phyloP scores from a whole-genome alignment of 441 rosid species.

The Eutrema salsugineum region DNA sequence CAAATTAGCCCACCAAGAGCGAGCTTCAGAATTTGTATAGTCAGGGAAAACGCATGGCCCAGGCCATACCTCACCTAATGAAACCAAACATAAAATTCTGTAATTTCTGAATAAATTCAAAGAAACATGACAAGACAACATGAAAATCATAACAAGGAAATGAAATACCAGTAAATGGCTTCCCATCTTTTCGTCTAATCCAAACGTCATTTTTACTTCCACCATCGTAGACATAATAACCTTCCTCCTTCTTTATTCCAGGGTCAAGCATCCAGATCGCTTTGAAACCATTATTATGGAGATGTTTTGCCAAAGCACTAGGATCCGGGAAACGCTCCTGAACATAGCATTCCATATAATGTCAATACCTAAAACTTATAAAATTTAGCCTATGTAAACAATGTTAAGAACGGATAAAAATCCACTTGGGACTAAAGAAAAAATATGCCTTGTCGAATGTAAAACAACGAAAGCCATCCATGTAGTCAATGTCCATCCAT shows the following conservation, averaged over 20 bases:
- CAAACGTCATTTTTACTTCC: constrained; percentile 67
- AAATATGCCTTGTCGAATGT: constrained; percentile 80
- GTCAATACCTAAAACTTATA: constrained; percentile 4
- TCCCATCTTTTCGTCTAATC: constrained; percentile 69
- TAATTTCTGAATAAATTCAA: neutral
- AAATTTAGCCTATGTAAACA: neutral
- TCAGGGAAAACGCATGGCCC: constrained; percentile 97
- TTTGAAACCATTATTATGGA: constrained; percentile 71
- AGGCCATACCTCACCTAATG: constrained; percentile 94
- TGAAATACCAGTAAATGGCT: constrained; percentile 58
- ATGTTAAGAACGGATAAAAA: neutral
- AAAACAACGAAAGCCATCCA: constrained; percentile 99
- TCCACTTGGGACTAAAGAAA: neutral
- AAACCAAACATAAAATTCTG: constrained; percentile 12
- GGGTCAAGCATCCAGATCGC: constrained; percentile 99
- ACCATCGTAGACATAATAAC: constrained; percentile 66
- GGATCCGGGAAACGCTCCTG: constrained; percentile 81
- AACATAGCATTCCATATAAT: constrained; percentile 17
- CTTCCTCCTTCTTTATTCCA: constrained; percentile 82
- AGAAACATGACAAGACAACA: neutral
- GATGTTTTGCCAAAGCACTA: constrained; percentile 53
- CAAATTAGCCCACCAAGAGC: constrained; percentile 89
- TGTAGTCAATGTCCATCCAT: constrained; percentile 99
- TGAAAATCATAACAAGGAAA: neutral
- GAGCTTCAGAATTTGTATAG: constrained; percentile 71